These are phyloP conservation scores for Cladosporium sp. DNA, from an alignment of 2,329 filamentous ascomycete species.

Conservation along the genomic window DNA sequence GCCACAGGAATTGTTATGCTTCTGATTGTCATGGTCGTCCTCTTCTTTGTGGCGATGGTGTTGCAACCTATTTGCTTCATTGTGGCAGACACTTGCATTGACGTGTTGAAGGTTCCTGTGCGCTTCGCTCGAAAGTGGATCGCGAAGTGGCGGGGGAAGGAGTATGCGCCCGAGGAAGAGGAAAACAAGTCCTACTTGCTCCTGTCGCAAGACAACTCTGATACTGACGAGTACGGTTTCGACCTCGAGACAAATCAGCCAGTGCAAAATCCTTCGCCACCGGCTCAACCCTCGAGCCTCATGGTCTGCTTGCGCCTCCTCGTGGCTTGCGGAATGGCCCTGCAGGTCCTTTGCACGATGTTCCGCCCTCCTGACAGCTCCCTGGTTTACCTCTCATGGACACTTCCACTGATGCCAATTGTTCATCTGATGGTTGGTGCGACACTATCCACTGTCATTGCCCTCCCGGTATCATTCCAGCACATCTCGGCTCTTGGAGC, in stretches of 20 bases:
- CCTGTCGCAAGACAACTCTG: slow-evolving; percentile 8
- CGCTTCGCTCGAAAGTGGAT: neutral
- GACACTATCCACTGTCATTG: slow-evolving; percentile 8
- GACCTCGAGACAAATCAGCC: slow-evolving; percentile 8
- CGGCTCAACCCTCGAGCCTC: neutral
- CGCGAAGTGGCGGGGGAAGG: slow-evolving; percentile 8
- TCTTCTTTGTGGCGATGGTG: slow-evolving; percentile 6
- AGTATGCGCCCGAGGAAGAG: neutral
- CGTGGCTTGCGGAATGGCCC: slow-evolving; percentile 1
- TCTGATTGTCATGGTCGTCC: slow-evolving; percentile 8
- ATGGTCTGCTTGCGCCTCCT: slow-evolving; percentile 6
- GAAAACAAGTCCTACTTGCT: slow-evolving; percentile 8
- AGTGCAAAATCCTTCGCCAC: neutral
- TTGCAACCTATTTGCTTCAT: slow-evolving; percentile 5
- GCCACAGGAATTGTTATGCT: slow-evolving; percentile 11
- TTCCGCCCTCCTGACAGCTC: slow-evolving; percentile 12
- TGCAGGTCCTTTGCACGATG: slow-evolving; percentile 11
- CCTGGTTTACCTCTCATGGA: slow-evolving; percentile 8
- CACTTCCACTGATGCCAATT: slow-evolving; percentile 8
- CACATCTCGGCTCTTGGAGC: slow-evolving; percentile 3
- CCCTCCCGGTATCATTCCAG: slow-evolving; percentile 6
- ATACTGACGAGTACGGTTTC: slow-evolving; percentile 5
- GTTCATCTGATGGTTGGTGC: slow-evolving; percentile 11
- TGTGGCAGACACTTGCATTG: slow-evolving; percentile 6
- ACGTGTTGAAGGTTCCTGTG: slow-evolving; percentile 1